Conservation (phyloP, 345 rosid species). For the Chamaenerion angustifolium region DNA sequence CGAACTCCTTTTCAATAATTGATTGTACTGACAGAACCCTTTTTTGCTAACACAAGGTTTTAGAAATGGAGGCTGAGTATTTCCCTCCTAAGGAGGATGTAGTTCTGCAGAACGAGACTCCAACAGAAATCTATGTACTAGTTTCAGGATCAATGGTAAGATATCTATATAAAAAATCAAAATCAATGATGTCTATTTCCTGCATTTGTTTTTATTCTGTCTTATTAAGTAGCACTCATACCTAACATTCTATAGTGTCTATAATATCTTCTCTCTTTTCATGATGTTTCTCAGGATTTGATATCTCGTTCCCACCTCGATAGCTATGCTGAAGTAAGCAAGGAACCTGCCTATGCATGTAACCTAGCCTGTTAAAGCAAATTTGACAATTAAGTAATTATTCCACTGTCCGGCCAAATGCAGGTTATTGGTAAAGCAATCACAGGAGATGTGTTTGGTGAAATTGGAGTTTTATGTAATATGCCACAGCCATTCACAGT, state of each 20-base stretch:
- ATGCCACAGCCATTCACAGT: constrained; percentile 82
- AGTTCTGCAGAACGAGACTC: constrained; percentile 62
- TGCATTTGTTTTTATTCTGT: too few species aligned
- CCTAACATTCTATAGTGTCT: too few species aligned
- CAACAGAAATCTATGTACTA: constrained; percentile 70
- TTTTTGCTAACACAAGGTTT: constrained; percentile 34
- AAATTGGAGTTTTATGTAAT: constrained; percentile 60
- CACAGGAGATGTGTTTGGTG: constrained; percentile 70
- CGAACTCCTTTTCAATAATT: background rate
- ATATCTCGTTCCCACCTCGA: constrained; percentile 13
- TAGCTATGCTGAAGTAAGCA: constrained; percentile 45
- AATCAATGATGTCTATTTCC: too few species aligned
- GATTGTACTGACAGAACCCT: constrained; percentile 11
- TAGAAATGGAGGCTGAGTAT: constrained; percentile 88
- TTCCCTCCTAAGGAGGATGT: constrained; percentile 84
- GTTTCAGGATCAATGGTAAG: constrained; percentile 86
- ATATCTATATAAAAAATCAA: background rate
- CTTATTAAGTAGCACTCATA: too few species aligned
- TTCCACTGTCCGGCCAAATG: constrained; percentile 2
- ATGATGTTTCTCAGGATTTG: constrained; percentile 36
- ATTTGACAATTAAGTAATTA: background rate
- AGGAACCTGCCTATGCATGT: too few species aligned
- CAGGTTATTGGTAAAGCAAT: constrained; percentile 50
- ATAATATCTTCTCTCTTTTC: too few species aligned
- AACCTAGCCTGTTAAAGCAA: too few species aligned